Conservation (phyloP, 2,329 filamentous ascomycete genomes). For the Aphanoascus verrucosus region DNA sequence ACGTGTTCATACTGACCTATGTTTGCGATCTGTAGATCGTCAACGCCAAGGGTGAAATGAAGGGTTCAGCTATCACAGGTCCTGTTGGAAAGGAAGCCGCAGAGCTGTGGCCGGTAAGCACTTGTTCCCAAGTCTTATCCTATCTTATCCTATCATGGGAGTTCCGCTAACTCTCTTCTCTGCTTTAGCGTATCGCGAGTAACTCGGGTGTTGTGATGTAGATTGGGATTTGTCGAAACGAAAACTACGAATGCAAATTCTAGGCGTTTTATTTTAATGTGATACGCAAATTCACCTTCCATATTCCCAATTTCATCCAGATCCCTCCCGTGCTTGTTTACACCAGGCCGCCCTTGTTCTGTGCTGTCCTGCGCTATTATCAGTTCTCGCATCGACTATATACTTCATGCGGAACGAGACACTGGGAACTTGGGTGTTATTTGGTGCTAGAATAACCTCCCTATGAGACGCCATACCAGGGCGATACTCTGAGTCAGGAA, state of each 20-base stretch:
- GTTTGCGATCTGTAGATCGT: constrained; percentile 58
- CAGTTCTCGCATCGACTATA: neutral
- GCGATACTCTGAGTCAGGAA: neutral
- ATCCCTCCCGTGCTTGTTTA: neutral
- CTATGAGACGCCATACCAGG: neutral
- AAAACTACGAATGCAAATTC: constrained; percentile 9
- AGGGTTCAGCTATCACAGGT: constrained; percentile 98
- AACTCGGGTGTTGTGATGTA: constrained; percentile 99
- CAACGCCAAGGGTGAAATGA: constrained; percentile 99
- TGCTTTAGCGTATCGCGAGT: constrained; percentile 80
- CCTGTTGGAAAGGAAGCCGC: constrained; percentile 99
- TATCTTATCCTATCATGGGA: neutral
- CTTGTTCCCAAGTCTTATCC: neutral
- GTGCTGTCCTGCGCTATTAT: neutral
- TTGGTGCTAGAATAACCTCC: neutral
- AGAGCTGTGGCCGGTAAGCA: constrained; percentile 90
- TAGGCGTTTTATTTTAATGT: constrained; percentile 17
- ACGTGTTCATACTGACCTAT: neutral
- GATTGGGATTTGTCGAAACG: constrained; percentile 10
- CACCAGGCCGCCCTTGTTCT: neutral
- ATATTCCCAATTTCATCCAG: constrained; percentile 8
- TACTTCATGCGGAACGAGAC: neutral
- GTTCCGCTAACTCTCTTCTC: neutral
- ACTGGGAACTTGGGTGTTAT: neutral
- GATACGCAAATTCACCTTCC: constrained; percentile 15